Conservation (phyloP, 441 rosid species). For the Croton setiger region DNA sequence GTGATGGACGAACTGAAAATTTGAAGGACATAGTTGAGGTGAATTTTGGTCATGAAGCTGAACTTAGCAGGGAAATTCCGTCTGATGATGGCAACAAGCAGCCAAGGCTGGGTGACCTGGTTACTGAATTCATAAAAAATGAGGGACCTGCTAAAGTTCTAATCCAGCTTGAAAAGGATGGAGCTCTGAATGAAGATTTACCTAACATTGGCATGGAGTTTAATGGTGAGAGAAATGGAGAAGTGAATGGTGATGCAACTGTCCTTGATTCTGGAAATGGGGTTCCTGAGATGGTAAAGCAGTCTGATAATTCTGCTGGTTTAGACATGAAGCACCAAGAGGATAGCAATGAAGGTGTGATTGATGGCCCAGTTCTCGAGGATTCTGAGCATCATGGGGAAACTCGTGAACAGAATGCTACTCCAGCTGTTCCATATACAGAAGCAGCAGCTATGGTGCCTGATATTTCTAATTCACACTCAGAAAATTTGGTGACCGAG, state of each 20-base stretch:
- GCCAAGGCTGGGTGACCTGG: conserved; percentile 23
- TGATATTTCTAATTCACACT: conserved; percentile 25
- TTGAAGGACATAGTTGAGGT: conserved; percentile 21
- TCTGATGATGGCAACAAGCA: conserved; percentile 20
- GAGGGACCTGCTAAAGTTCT: conserved; percentile 23
- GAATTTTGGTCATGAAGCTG: conserved; percentile 21
- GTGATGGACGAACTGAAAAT: conserved; percentile 23
- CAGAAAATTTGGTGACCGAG: conserved; percentile 28
- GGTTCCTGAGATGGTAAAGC: conserved; percentile 22
- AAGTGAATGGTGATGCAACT: conserved; percentile 8
- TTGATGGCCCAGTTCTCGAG: conserved; percentile 18
- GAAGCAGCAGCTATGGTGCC: conserved; percentile 25
- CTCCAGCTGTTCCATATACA: conserved; percentile 16
- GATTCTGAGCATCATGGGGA: conserved; percentile 21
- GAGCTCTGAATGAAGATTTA: conserved; percentile 16
- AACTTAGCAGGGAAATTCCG: conserved; percentile 20
- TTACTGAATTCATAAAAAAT: conserved; percentile 16
- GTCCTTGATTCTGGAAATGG: conserved; percentile 21
- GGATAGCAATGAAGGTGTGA: conserved; percentile 25
- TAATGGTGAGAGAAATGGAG: conserved; percentile 17
- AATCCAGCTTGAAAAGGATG: conserved; percentile 27
- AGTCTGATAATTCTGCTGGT: conserved; percentile 6
- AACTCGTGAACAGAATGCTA: conserved; percentile 18
- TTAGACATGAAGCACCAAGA: conserved; percentile 15
- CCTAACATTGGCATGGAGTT: conserved; percentile 11